A percentile compares a stretch with the other conserved stretches of the same genome.
Evolutionary conservation across 768 basidiomycete species (phyloP).

Genomic region (Leccinum disarticulatum): DNA sequence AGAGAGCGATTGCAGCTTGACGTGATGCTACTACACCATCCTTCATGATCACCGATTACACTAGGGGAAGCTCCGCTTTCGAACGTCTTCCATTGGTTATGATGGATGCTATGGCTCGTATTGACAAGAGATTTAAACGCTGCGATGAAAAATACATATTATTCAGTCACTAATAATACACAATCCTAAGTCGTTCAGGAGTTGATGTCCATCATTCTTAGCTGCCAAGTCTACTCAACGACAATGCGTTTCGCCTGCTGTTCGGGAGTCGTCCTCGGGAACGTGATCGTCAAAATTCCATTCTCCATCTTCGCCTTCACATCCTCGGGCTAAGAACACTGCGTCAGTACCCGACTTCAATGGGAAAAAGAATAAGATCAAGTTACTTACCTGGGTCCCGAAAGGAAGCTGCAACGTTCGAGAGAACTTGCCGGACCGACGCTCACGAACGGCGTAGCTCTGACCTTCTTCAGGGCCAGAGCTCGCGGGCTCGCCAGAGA

Average conservation of each 20-base stretch:
- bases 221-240: background rate
- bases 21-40: too few species aligned
- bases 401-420: background rate
- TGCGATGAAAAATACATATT: too few species aligned
- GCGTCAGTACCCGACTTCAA: background rate
- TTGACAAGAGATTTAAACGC: background rate
- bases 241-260: slow-evolving; percentile 42
- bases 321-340: slow-evolving; percentile 35
- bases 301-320: slow-evolving; percentile 48
- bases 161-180: background rate
- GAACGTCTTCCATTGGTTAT: background rate
- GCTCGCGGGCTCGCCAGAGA: slow-evolving; percentile 44
- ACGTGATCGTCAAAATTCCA: slow-evolving; percentile 45
- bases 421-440: background rate
- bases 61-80: background rate
- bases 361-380: background rate
- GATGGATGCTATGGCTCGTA: slow-evolving; percentile 2
- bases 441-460: slow-evolving; percentile 31
- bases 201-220: background rate
- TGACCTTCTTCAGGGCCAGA: slow-evolving; percentile 34
- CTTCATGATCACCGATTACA: background rate
- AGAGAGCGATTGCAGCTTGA: too few species aligned
- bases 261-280: slow-evolving; percentile 43
- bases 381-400: background rate
- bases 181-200: background rate